These are phyloP conservation scores for Oryza officinalis DNA, from an alignment of 176 grass and related monocot species.

Conservation along the genomic window DNA sequence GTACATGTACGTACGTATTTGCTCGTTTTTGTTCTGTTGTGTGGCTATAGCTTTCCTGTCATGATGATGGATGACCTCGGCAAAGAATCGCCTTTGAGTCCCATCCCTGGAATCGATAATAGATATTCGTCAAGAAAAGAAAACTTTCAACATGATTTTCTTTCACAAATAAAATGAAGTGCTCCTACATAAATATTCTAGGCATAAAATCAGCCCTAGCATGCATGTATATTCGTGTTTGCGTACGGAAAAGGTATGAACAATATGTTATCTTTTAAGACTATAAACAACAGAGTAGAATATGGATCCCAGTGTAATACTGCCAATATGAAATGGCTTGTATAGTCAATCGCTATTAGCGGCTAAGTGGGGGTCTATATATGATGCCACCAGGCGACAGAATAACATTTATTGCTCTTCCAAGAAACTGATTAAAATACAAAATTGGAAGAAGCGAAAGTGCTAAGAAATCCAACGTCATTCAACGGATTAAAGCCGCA, in stretches of 20 bases:
- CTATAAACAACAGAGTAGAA: neutral
- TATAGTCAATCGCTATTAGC: conserved; percentile 31
- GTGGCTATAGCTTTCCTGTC: conserved; percentile 35
- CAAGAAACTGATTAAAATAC: neutral
- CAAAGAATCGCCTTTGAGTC: conserved; percentile 54
- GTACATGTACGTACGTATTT: conserved; percentile 13
- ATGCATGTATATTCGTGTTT: neutral
- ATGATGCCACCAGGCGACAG: conserved; percentile 21
- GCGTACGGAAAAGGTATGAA: neutral
- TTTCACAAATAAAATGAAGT: neutral
- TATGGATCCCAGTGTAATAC: neutral
- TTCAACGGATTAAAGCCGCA: neutral
- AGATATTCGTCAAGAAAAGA: conserved; percentile 15
- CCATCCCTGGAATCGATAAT: conserved; percentile 34
- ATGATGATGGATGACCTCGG: conserved; percentile 51
- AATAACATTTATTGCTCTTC: conserved; percentile 9
- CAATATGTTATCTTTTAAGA: neutral
- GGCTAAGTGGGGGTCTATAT: conserved; percentile 2
- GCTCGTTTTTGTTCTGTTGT: conserved; percentile 48
- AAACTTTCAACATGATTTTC: neutral
- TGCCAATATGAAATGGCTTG: neutral
- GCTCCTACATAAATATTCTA: neutral
- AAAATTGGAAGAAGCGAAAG: neutral
- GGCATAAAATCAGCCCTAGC: neutral
- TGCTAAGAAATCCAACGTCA: neutral